Conservation (phyloP, 768 basidiomycete genomes). For the Lepiota brunneoincarnata region DNA sequence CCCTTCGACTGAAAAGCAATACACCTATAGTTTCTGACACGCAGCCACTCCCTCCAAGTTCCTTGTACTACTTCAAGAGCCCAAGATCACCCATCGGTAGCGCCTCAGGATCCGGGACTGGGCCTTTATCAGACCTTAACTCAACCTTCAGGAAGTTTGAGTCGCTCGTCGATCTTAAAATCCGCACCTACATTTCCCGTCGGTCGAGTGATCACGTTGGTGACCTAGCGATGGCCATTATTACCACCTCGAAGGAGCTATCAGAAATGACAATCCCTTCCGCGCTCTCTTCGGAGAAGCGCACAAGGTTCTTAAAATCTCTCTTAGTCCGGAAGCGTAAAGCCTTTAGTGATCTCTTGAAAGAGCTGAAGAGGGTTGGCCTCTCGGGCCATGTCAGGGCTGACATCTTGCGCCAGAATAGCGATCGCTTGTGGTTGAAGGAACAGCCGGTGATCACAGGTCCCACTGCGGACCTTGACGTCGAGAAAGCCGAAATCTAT, state of each 20-base stretch:
- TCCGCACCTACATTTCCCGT: slow-evolving; percentile 41
- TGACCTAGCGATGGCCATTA: slow-evolving; percentile 58
- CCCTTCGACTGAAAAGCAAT: slow-evolving; percentile 34
- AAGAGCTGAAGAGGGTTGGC: slow-evolving; percentile 81
- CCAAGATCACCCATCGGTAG: background rate
- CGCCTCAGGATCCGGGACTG: background rate
- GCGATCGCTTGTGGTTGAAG: slow-evolving; percentile 58
- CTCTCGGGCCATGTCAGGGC: slow-evolving; percentile 71
- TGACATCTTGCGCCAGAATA: slow-evolving; percentile 56
- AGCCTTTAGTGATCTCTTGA: slow-evolving; percentile 88
- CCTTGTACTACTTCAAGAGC: background rate
- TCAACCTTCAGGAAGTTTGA: slow-evolving; percentile 52
- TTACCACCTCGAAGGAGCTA: slow-evolving; percentile 58
- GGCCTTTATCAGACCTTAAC: slow-evolving; percentile 46
- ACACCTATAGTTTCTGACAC: slow-evolving; percentile 36
- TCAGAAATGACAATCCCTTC: slow-evolving; percentile 41
- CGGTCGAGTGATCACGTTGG: slow-evolving; percentile 45
- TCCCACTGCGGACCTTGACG: slow-evolving; percentile 17
- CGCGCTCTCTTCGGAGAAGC: slow-evolving; percentile 43
- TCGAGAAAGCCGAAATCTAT: slow-evolving; percentile 56
- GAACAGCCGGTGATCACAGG: slow-evolving; percentile 50
- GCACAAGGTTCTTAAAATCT: slow-evolving; percentile 65
- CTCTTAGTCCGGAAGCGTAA: slow-evolving; percentile 81
- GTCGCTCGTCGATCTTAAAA: slow-evolving; percentile 36
- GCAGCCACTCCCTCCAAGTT: slow-evolving; percentile 14